Evolutionary conservation across 805 yeast species (phyloP).

Genomic region (Yueomyces sinensis): DNA sequence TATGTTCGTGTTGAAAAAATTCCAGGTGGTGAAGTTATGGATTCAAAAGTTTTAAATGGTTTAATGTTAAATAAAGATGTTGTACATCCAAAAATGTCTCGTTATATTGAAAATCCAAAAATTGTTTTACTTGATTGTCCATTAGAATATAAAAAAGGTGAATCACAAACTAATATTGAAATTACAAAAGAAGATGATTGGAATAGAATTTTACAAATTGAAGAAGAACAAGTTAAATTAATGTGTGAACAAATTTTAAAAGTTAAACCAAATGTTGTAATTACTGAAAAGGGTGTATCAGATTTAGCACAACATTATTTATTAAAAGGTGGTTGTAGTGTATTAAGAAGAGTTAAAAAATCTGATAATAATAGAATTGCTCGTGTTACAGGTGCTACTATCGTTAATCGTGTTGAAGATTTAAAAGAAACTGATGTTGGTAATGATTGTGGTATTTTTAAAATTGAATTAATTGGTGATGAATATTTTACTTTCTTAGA

Average conservation of each 20-base stretch:
- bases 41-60: conserved; percentile 79
- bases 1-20: conserved; percentile 89
- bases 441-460: conserved; percentile 75
- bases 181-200: conserved; percentile 93
- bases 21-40: conserved; percentile 96
- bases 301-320: conserved; percentile 95
- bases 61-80: conserved; percentile 90
- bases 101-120: conserved; percentile 79
- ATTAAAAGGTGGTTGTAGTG: conserved; percentile 85
- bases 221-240: conserved; percentile 88
- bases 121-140: conserved; percentile 90
- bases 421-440: conserved; percentile 86
- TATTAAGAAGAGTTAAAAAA: conserved; percentile 86
- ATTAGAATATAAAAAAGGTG: conserved; percentile 96
- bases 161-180: conserved; percentile 95
- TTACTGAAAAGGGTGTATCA: conserved; percentile 96
- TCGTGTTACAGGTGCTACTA: conserved; percentile 94
- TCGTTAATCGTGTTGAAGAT: conserved; percentile 92
- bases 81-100: conserved; percentile 96
- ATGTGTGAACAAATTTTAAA: conserved; percentile 77
- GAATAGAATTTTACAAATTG: conserved; percentile 89
- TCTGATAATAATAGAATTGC: conserved; percentile 94
- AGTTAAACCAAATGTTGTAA: conserved; percentile 84
- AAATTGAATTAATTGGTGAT: conserved; percentile 91
- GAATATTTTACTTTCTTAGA: conserved; percentile 85